Base-by-base conservation (phyloP, 495 filamentous ascomycete species). In the Chaetomium fimeti region DNA sequence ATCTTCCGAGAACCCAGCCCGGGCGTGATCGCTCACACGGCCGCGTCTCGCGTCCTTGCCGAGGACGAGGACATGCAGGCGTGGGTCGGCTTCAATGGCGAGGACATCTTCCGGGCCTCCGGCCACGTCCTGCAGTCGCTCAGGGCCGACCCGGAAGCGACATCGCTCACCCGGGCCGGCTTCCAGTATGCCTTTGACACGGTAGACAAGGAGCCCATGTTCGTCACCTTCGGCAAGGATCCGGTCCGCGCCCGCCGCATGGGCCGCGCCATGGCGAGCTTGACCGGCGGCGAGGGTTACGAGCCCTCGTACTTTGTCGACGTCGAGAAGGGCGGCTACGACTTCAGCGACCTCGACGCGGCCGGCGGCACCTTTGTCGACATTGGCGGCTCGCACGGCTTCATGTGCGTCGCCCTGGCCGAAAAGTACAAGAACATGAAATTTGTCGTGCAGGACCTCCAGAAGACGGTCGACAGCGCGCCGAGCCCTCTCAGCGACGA, bases 391-490 rank as follows among this genome's bases (percentile, higher is more conserved):
- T 76, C 75, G 16, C 75, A 82, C 56, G 85, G 85, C 0, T 83
- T 86, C 62, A 81, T 84, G 22, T 76, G 75, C 42, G 72, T 77
- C 22, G 80, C 78, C 15, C 69, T 88, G 36, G 83, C 82, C 20
- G 62, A 71, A 47, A 49, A 48, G 38, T 87, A 80, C 60, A 69
- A 73, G 53, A 73, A 79, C 49, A 74, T 85, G 57, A 71, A 74
- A 52, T 85, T 86, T 64, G 71, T 88, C 7, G 80, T 87, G n/a
- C 83, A 88, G 66, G 86, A 88, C 64, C 71, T 81, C 27, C 73
- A 71, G 11, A 77, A 76, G 55, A 81, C 79, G 15, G 70, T 85
- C 9, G 71, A 72, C 12, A 76, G 75, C 49, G 83, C 78, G 2
- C 79, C 79, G 2, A 66, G 74, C 45, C 71, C 78, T 0, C 64